These are phyloP conservation scores for Penicillium salamii DNA, from an alignment of 495 filamentous ascomycete genomes.

Conservation along the genomic window DNA sequence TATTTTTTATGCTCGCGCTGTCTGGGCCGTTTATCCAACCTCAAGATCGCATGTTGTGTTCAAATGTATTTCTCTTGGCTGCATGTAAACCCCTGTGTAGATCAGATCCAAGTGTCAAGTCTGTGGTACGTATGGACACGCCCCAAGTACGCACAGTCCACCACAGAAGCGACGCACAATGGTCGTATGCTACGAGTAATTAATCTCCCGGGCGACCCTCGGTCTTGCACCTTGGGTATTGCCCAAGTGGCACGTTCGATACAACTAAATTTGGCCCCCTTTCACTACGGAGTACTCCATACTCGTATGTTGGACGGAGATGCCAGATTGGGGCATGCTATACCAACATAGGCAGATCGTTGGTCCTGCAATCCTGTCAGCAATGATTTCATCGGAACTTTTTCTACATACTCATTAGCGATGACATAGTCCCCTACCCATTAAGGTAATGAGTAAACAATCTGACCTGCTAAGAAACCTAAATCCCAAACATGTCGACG, in stretches of 20 bases:
- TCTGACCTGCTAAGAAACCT: not conserved
- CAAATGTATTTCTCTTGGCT: slow-evolving; percentile 14
- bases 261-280: too few species aligned
- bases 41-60: not conserved
- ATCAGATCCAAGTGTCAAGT: slow-evolving; percentile 5
- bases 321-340: not conserved
- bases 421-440: not conserved
- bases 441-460: slow-evolving; percentile 3
- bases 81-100: slow-evolving; percentile 19
- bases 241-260: too few species aligned
- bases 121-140: not conserved
- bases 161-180: too few species aligned
- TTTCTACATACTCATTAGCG: too few species aligned
- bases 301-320: not conserved
- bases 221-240: too few species aligned
- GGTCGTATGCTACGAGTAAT: not conserved
- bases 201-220: too few species aligned
- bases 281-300: too few species aligned
- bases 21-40: not conserved
- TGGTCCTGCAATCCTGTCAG: not conserved
- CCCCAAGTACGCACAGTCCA: slow-evolving; percentile 1
- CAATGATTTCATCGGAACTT: not conserved
- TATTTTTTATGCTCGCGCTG: not conserved
- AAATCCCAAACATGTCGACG: slow-evolving; percentile 1
- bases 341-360: not conserved